Evolutionary conservation across 345 rosid species (phyloP).

Genomic region (Carallia brachiata): DNA sequence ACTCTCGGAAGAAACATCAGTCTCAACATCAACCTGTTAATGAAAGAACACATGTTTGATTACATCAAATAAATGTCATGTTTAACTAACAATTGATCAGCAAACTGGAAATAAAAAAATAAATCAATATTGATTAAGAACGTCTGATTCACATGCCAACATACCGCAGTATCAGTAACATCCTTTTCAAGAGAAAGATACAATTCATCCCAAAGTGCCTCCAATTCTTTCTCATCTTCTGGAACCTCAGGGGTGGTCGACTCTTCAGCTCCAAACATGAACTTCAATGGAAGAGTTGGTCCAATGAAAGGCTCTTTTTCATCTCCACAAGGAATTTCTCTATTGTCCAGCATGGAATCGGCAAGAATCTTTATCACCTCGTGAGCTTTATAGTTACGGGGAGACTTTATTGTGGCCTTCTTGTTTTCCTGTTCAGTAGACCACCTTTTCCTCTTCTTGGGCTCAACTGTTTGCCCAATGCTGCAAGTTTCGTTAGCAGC

Average conservation of each 20-base stretch:
- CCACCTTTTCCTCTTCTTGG: not conserved
- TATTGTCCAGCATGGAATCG: conserved; percentile 24
- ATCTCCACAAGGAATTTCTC: conserved; percentile 5
- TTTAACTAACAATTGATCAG: not conserved
- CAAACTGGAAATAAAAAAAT: not conserved
- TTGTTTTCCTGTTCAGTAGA: too few relatives aligned
- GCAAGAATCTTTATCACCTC: conserved; percentile 24
- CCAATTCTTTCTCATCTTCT: conserved; percentile 46
- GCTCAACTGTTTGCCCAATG: not conserved
- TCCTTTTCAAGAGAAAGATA: conserved; percentile 33
- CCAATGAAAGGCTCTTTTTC: not conserved
- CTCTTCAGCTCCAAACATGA: conserved; percentile 44
- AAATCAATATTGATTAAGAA: not conserved
- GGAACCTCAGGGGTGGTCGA: conserved; percentile 36
- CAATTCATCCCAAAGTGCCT: conserved; percentile 57
- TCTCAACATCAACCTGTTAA: conserved; percentile 13
- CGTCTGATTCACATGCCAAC: not conserved
- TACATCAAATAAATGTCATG: not conserved
- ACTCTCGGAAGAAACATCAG: conserved; percentile 1
- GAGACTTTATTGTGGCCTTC: not conserved
- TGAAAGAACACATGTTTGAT: not conserved
- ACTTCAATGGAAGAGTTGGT: conserved; percentile 32
- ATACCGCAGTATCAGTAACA: conserved; percentile 30
- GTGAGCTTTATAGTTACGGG: not conserved
- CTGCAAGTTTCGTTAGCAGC: not conserved